Conservation (phyloP, 2,329 filamentous ascomycete species). For the Cladobotryum protrusum region DNA sequence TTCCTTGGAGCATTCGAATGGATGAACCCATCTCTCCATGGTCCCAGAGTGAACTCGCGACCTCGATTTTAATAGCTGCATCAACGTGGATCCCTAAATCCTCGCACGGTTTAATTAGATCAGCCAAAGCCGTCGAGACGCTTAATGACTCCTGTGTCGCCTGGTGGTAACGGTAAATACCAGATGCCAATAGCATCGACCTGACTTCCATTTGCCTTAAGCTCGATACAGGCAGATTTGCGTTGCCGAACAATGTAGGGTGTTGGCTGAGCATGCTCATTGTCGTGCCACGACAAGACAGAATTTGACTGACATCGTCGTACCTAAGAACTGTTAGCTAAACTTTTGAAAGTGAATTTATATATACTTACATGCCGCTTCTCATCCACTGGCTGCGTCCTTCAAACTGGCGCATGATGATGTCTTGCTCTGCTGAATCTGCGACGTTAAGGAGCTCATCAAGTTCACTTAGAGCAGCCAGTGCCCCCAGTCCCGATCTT, state of each 20-base stretch:
- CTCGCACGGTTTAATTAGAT: constrained; percentile 64
- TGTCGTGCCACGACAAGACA: constrained; percentile 77
- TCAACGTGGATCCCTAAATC: constrained; percentile 70
- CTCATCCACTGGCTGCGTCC: constrained; percentile 71
- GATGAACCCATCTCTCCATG: constrained; percentile 85
- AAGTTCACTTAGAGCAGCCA: constrained; percentile 74
- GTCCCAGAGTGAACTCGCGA: constrained; percentile 88
- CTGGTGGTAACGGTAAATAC: constrained; percentile 71
- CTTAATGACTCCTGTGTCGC: constrained; percentile 82
- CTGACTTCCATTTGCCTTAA: constrained; percentile 68
- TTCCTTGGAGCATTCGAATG: constrained; percentile 76
- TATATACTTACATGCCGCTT: constrained; percentile 59
- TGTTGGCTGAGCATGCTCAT: constrained; percentile 74
- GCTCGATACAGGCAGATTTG: constrained; percentile 56
- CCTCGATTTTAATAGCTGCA: constrained; percentile 70
- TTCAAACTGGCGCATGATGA: constrained; percentile 58
- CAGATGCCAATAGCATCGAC: constrained; percentile 68
- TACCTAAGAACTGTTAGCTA: constrained; percentile 44
- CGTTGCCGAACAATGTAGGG: constrained; percentile 51
- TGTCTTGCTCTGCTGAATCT: constrained; percentile 53
- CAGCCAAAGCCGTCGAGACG: constrained; percentile 74
- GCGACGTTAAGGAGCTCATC: constrained; percentile 66
- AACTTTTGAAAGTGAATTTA: neutral
- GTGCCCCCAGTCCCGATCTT: constrained; percentile 50
- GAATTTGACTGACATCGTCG: constrained; percentile 69